Percentiles rank a stretch among this genome's conserved stretches.
Evolutionary conservation across 257 asterid genomes (phyloP).

Genomic region (Cruciata laevipes): DNA sequence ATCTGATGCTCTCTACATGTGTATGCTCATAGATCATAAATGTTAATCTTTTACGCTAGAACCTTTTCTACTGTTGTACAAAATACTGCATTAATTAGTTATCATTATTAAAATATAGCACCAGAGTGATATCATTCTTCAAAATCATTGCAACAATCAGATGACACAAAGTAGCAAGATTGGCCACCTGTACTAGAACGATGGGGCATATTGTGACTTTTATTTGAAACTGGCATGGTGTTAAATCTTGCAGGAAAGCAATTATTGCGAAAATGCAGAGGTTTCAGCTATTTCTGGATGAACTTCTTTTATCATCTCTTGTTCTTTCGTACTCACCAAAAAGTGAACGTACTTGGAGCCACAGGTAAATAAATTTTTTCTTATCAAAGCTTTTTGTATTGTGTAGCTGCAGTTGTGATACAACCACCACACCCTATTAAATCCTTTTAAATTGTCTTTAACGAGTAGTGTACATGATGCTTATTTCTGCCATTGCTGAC

Average conservation of each 20-base stretch:
- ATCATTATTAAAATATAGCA: neutral
- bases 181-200: neutral
- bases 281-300: slow-evolving; percentile 46
- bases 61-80: neutral
- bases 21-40: neutral
- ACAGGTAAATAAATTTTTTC: slow-evolving; percentile 40
- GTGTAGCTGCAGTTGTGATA: neutral
- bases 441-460: neutral
- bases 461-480: slow-evolving; percentile 10
- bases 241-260: slow-evolving; percentile 48
- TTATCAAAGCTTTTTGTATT: slow-evolving; percentile 5
- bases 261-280: slow-evolving; percentile 46
- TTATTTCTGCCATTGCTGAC: slow-evolving; percentile 28
- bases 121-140: neutral
- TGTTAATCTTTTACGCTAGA: neutral
- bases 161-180: neutral
- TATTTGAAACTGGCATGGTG: neutral
- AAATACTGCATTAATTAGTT: neutral
- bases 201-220: too few species aligned
- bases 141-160: neutral
- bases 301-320: slow-evolving; percentile 55
- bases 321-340: slow-evolving; percentile 81
- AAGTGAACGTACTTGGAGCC: slow-evolving; percentile 96
- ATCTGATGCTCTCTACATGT: neutral
- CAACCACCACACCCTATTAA: too few species aligned